A percentile compares a stretch with the other conserved stretches of the same genome.
These are phyloP conservation scores for Cutaneotrichosporon sp. DNA, from an alignment of 1,284 basidiomycete species.

Conservation along the genomic window DNA sequence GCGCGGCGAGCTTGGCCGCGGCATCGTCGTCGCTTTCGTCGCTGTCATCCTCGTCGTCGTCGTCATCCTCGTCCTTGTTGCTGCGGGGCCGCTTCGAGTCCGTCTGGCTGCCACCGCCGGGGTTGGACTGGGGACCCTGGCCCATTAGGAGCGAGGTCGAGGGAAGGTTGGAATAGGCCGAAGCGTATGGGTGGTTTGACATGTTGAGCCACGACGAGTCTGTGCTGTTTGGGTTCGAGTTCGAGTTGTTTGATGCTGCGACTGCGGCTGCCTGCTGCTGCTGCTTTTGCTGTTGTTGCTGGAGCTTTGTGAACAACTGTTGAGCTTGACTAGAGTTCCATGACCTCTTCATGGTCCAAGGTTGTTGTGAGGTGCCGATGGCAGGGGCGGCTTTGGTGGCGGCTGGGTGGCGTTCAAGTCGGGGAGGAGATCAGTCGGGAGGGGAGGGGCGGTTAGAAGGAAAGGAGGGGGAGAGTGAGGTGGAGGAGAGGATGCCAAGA, in stretches of 20 bases:
- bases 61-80: slow-evolving; percentile 22
- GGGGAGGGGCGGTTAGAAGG: neutral
- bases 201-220: slow-evolving; percentile 15
- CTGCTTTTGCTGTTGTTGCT: slow-evolving; percentile 14
- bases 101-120: slow-evolving; percentile 2
- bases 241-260: neutral
- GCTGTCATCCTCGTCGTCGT: slow-evolving; percentile 33
- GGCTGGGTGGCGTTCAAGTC: neutral
- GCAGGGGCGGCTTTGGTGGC: neutral
- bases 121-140: slow-evolving; percentile 3
- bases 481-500: neutral
- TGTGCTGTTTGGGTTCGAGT: slow-evolving; percentile 2
- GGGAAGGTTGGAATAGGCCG: slow-evolving; percentile 41
- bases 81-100: slow-evolving; percentile 23
- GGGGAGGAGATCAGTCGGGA: neutral
- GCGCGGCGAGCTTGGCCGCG: slow-evolving; percentile 24
- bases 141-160: slow-evolving; percentile 10
- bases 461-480: neutral
- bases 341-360: slow-evolving; percentile 19
- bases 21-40: slow-evolving; percentile 41
- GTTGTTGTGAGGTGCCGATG: neutral
- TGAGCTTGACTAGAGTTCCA: slow-evolving; percentile 19
- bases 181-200: slow-evolving; percentile 45
- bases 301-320: slow-evolving; percentile 9
- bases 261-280: slow-evolving; percentile 9